Evolutionary conservation across 345 rosid species (phyloP).

Genomic region (Sonneratia caseolaris): DNA sequence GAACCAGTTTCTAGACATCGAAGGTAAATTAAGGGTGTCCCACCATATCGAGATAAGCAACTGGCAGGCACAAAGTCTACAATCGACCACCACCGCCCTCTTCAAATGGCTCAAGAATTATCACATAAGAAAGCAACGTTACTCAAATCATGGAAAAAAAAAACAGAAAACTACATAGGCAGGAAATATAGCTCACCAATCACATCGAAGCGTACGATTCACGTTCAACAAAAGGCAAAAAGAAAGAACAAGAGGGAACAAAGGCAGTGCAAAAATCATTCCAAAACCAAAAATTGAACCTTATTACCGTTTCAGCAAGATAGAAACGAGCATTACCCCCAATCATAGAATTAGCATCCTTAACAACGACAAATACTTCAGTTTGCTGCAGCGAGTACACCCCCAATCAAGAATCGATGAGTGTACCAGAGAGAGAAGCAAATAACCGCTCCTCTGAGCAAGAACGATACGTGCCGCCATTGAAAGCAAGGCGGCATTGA

Average conservation of each 20-base stretch:
- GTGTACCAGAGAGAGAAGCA: constrained; percentile 11
- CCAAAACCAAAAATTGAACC: neutral
- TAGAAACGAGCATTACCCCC: no score
- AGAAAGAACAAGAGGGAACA: neutral
- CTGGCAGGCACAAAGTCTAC: neutral
- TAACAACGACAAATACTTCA: neutral
- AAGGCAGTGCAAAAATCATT: no score
- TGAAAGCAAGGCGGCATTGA: no score
- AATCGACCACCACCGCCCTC: no score
- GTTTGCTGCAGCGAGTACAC: neutral
- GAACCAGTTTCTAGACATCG: neutral
- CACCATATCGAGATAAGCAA: neutral
- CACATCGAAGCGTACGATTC: neutral
- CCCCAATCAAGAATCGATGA: no score
- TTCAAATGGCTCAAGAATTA: neutral
- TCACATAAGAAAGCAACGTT: neutral
- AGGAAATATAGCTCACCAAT: neutral
- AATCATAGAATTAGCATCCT: no score
- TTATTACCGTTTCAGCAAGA: no score
- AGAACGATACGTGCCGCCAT: constrained; percentile 2
- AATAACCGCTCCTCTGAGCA: constrained; percentile 7
- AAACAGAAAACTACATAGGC: neutral
- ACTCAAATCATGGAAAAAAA: neutral
- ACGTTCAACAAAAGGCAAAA: neutral
- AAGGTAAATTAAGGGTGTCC: neutral